phyloP scores from a whole-genome alignment of 768 basidiomycete genomes.

The Podaxis sp. region DNA sequence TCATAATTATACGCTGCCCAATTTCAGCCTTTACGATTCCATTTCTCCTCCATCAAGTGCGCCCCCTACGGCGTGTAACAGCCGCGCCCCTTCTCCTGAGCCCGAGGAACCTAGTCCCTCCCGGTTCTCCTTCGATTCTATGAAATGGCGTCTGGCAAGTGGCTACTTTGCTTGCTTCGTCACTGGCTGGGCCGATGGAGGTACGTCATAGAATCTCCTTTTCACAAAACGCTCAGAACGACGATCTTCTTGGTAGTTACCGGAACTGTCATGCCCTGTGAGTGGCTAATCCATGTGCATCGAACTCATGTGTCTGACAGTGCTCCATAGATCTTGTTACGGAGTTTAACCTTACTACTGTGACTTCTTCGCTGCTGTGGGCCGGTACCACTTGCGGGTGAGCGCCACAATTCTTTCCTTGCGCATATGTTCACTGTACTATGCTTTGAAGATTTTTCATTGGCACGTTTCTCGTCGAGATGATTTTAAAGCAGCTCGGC shows the following conservation, averaged over 20 bases:
- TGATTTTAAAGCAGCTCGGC: constrained; percentile 38
- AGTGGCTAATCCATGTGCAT: constrained; percentile 15
- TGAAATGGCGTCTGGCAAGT: constrained; percentile 38
- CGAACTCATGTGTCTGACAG: neutral
- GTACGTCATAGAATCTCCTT: constrained; percentile 15
- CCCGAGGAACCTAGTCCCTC: neutral
- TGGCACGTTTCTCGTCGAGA: constrained; percentile 46
- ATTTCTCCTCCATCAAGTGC: constrained; percentile 11
- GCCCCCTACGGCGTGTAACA: neutral
- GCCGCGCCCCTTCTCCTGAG: neutral
- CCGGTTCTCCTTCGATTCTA: constrained; percentile 17
- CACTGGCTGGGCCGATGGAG: constrained; percentile 53
- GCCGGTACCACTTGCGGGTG: constrained; percentile 47
- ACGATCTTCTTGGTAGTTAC: constrained; percentile 35
- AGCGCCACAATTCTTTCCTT: constrained; percentile 12
- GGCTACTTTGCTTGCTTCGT: constrained; percentile 42
- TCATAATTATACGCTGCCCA: constrained; percentile 18
- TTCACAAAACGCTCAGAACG: neutral
- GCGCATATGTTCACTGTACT: neutral
- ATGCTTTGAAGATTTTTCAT: constrained; percentile 32
- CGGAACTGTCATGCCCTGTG: constrained; percentile 52
- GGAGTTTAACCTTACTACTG: constrained; percentile 44
- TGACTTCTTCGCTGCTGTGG: constrained; percentile 50
- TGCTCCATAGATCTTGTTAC: constrained; percentile 38
- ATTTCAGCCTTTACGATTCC: constrained; percentile 15